Conservation (phyloP, 1,284 basidiomycete genomes). For the Malassezia brasiliensis region DNA sequence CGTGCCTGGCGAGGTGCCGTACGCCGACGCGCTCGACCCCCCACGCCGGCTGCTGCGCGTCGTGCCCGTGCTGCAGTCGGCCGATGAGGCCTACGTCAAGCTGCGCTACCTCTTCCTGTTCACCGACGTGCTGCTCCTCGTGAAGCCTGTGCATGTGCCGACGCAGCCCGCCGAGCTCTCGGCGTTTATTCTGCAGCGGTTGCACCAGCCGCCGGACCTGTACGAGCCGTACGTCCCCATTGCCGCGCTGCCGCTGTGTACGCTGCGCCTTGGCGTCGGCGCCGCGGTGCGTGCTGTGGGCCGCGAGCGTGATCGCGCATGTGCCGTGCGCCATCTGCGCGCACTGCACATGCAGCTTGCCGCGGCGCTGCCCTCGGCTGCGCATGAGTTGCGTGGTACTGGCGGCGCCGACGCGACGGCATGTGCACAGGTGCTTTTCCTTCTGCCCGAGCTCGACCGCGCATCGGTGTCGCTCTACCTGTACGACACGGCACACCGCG, state of each 20-base stretch:
- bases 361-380: constrained; percentile 42
- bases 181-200: constrained; percentile 6
- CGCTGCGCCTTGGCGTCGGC: constrained; percentile 23
- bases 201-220: constrained; percentile 49
- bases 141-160: constrained; percentile 53
- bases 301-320: not conserved
- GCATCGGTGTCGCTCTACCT: constrained; percentile 74
- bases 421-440: constrained; percentile 74
- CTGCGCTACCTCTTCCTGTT: constrained; percentile 93
- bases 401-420: constrained; percentile 23
- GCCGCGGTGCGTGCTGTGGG: not conserved
- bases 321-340: constrained; percentile 23
- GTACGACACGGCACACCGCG: constrained; percentile 58
- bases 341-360: constrained; percentile 53
- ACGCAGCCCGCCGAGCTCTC: not conserved
- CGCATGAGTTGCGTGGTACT: constrained; percentile 26
- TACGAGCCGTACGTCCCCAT: constrained; percentile 2
- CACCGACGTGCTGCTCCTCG: constrained; percentile 79
- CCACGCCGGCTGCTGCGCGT: constrained; percentile 73
- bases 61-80: constrained; percentile 82
- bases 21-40: constrained; percentile 57
- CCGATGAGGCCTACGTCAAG: constrained; percentile 84
- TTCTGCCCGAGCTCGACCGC: constrained; percentile 71
- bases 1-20: constrained; percentile 10
- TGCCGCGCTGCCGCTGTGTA: constrained; percentile 17